Percentiles rank a stretch among this genome's conserved stretches.
Conservation (phyloP, 371 early-diverging fungal genomes). For the Apophysomyces sp. region DNA sequence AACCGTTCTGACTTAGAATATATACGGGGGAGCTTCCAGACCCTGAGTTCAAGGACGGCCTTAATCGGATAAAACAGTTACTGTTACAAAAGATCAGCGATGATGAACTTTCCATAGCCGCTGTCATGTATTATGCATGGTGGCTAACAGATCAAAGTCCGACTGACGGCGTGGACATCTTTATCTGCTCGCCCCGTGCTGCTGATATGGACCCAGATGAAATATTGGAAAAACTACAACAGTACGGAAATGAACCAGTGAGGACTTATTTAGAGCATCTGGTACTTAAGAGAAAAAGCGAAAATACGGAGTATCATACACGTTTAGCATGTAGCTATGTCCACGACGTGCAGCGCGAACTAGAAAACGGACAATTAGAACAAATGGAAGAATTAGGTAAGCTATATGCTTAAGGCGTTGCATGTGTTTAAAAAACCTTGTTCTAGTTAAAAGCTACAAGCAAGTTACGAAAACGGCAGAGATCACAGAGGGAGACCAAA, state of each 20-base stretch:
- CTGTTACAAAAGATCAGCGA: slow-evolving; percentile 28
- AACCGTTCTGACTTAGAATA: slow-evolving; percentile 35
- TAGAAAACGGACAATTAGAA: slow-evolving; percentile 15
- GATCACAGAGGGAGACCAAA: not conserved
- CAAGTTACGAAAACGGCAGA: not conserved
- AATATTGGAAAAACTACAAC: slow-evolving; percentile 45
- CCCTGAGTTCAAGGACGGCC: slow-evolving; percentile 51
- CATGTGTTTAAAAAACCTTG: not conserved
- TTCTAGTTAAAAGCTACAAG: slow-evolving; percentile 25
- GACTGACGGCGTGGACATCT: slow-evolving; percentile 47
- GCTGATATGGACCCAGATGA: slow-evolving; percentile 53
- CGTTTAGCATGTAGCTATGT: slow-evolving; percentile 54
- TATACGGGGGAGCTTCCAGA: slow-evolving; percentile 53
- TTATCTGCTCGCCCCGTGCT: slow-evolving; percentile 48
- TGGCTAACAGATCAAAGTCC: slow-evolving; percentile 58
- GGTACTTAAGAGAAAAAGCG: slow-evolving; percentile 48
- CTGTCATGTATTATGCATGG: slow-evolving; percentile 60
- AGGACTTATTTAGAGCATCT: slow-evolving; percentile 60
- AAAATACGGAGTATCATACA: slow-evolving; percentile 49
- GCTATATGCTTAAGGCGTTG: not conserved
- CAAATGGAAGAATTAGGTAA: slow-evolving; percentile 27
- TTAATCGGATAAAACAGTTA: slow-evolving; percentile 46
- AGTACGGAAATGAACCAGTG: slow-evolving; percentile 38
- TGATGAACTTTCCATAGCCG: slow-evolving; percentile 32
- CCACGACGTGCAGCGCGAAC: slow-evolving; percentile 36